Evolutionary conservation across 306 rosid species (phyloP).

Genomic region (Inga laurina): DNA sequence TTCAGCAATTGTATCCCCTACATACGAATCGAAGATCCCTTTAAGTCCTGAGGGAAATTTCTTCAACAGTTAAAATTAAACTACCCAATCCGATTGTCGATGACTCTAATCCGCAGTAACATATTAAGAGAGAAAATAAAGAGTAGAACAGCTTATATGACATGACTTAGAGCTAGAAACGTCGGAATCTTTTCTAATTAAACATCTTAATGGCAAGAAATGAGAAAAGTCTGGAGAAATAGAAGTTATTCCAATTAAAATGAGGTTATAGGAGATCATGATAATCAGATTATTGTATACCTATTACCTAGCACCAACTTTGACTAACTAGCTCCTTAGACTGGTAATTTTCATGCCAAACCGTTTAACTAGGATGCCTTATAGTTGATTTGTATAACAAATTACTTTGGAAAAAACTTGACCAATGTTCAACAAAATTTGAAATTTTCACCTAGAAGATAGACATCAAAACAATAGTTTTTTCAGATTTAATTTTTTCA

Average conservation of each 20-base stretch:
- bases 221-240: background rate
- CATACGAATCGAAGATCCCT: background rate
- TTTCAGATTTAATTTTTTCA: conserved; percentile 14
- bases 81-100: background rate
- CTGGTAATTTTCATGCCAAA: background rate
- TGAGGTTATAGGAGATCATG: background rate
- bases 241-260: background rate
- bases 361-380: background rate
- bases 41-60: background rate
- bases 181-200: background rate
- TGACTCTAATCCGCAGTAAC: background rate
- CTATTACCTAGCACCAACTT: background rate
- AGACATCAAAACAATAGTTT: conserved; percentile 11
- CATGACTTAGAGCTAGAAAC: background rate
- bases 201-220: background rate
- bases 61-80: background rate
- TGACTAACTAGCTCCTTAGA: background rate
- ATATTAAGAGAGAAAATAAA: background rate
- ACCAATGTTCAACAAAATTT: conserved; percentile 1
- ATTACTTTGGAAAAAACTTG: background rate
- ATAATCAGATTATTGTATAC: background rate
- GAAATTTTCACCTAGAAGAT: conserved; percentile 4
- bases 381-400: background rate
- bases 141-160: background rate
- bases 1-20: background rate